These are phyloP conservation scores for Leccinum aurantiacum DNA, from an alignment of 768 basidiomycete species.

Conservation along the genomic window DNA sequence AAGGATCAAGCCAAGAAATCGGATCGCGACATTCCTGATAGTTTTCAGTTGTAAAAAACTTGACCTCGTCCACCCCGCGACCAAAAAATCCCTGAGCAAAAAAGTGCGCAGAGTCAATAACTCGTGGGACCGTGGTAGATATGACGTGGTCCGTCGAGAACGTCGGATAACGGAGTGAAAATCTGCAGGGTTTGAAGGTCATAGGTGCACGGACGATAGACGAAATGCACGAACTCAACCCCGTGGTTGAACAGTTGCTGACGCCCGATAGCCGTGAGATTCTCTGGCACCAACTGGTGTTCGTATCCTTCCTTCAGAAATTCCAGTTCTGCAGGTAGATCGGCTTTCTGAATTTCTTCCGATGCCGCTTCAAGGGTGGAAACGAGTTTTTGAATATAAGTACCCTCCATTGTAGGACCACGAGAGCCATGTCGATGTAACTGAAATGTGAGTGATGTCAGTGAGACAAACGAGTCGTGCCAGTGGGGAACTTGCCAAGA, in stretches of 20 bases:
- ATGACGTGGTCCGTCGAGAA: conserved; percentile 15
- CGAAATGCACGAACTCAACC: conserved; percentile 31
- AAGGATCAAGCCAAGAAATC: conserved; percentile 41
- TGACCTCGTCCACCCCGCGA: conserved; percentile 22
- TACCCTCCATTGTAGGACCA: conserved; percentile 30
- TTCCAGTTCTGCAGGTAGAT: conserved; percentile 33
- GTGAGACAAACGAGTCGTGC: neutral
- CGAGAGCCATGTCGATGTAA: conserved; percentile 45
- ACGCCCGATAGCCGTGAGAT: conserved; percentile 38
- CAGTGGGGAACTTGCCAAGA: conserved; percentile 32
- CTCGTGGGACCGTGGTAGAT: conserved; percentile 20
- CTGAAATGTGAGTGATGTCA: conserved; percentile 22
- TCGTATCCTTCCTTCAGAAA: conserved; percentile 38
- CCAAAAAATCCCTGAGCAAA: conserved; percentile 43
- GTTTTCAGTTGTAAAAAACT: conserved; percentile 33
- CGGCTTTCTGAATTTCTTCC: conserved; percentile 25
- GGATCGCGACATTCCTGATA: conserved; percentile 26
- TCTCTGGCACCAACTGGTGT: conserved; percentile 30
- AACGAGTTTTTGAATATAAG: conserved; percentile 33
- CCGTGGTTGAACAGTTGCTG: conserved; percentile 42
- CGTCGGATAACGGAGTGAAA: conserved; percentile 21
- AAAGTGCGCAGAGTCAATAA: conserved; percentile 42
- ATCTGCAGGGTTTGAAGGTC: conserved; percentile 10
- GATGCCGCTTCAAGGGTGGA: conserved; percentile 28
- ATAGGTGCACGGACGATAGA: neutral